These are phyloP conservation scores for Aspergillus novofumigatus DNA, from an alignment of 2,329 filamentous ascomycete species.

Conservation along the genomic window DNA sequence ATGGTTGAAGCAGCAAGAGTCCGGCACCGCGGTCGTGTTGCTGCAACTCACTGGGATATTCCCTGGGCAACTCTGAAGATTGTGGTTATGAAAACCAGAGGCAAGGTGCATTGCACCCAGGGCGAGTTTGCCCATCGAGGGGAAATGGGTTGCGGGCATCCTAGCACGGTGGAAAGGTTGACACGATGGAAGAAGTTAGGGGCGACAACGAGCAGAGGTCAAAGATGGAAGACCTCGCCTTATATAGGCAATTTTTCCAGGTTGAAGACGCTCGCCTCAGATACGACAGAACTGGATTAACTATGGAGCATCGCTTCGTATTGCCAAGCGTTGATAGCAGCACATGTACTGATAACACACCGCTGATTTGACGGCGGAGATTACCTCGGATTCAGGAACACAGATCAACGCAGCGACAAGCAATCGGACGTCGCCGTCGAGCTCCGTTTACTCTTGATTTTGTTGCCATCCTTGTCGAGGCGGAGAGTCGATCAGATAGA, in stretches of 20 bases:
- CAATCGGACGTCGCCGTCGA: constrained; percentile 9
- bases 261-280: background rate
- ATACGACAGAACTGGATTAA: background rate
- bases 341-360: constrained; percentile 26
- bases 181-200: background rate
- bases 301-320: background rate
- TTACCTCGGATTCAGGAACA: constrained; percentile 3
- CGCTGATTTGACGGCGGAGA: constrained; percentile 24
- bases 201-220: background rate
- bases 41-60: constrained; percentile 52
- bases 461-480: constrained; percentile 1
- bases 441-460: constrained; percentile 2
- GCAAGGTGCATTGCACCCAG: constrained; percentile 18
- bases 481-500: background rate
- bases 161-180: background rate
- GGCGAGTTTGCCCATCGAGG: constrained; percentile 21
- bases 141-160: constrained; percentile 17
- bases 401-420: constrained; percentile 5
- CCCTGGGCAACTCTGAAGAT: constrained; percentile 25
- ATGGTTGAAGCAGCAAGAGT: constrained; percentile 57
- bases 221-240: background rate
- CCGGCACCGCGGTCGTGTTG: constrained; percentile 46
- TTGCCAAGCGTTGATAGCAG: constrained; percentile 12
- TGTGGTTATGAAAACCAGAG: constrained; percentile 17
- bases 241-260: background rate